These are phyloP conservation scores for Celoporthe dispersa DNA, from an alignment of 2,329 filamentous ascomycete species.

Conservation along the genomic window DNA sequence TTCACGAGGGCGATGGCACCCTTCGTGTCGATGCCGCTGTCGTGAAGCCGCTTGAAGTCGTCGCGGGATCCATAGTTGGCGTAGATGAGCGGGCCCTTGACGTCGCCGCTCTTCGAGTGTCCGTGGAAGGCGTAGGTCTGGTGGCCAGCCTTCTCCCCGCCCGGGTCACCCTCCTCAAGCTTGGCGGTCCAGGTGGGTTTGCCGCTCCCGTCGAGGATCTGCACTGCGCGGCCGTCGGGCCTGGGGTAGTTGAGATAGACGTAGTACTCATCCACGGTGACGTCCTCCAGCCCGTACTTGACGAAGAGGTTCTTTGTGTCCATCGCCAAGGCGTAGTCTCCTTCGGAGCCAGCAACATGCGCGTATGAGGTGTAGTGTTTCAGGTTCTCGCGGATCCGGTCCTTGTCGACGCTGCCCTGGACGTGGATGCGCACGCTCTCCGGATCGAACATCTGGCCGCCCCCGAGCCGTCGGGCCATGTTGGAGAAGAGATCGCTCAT, in stretches of 20 bases:
- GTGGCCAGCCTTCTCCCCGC: slow-evolving; percentile 63
- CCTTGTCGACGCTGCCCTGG: slow-evolving; percentile 72
- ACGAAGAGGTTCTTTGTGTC: slow-evolving; percentile 81
- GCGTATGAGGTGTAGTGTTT: slow-evolving; percentile 81
- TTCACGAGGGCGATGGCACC: slow-evolving; percentile 85
- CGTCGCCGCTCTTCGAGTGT: slow-evolving; percentile 83
- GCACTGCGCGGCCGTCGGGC: slow-evolving; percentile 74
- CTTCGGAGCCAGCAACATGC: slow-evolving; percentile 92
- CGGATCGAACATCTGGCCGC: slow-evolving; percentile 77
- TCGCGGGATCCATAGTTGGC: slow-evolving; percentile 87
- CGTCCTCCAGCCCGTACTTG: slow-evolving; percentile 73
- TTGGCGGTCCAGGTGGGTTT: slow-evolving; percentile 74
- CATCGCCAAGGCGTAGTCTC: slow-evolving; percentile 83
- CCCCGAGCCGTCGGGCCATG: slow-evolving; percentile 64
- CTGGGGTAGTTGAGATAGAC: slow-evolving; percentile 94
- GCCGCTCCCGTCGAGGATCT: slow-evolving; percentile 73
- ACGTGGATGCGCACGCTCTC: slow-evolving; percentile 80
- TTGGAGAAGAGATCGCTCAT: slow-evolving; percentile 80
- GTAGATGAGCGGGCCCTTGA: slow-evolving; percentile 85
- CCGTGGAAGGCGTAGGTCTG: slow-evolving; percentile 86
- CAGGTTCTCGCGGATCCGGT: slow-evolving; percentile 72
- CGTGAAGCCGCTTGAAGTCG: slow-evolving; percentile 76
- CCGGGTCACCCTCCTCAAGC: slow-evolving; percentile 79
- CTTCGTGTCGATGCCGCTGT: slow-evolving; percentile 72
- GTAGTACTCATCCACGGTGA: slow-evolving; percentile 77